These are phyloP conservation scores for Sporisorium exsertum DNA, from an alignment of 1,284 basidiomycete genomes.

Conservation along the genomic window DNA sequence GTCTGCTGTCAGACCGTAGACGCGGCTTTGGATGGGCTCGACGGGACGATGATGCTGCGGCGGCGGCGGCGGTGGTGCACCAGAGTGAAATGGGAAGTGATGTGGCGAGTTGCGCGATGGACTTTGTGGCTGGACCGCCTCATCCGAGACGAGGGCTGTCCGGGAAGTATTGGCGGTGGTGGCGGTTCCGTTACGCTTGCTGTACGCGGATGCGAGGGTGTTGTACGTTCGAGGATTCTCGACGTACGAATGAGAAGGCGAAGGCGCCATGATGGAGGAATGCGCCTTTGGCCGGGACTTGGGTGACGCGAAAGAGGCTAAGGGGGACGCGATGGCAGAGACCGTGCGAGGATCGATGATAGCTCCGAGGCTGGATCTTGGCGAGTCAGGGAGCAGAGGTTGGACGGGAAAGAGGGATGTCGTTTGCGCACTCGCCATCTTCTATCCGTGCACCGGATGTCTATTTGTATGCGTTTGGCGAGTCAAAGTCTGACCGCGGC, in stretches of 20 bases:
- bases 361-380: constrained; percentile 22
- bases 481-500: background rate
- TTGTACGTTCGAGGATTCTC: constrained; percentile 37
- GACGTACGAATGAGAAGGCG: constrained; percentile 19
- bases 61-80: constrained; percentile 4
- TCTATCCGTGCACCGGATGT: constrained; percentile 30
- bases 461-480: background rate
- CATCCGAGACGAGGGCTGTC: constrained; percentile 16
- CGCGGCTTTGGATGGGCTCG: constrained; percentile 30
- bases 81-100: constrained; percentile 21
- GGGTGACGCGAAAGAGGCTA: constrained; percentile 8
- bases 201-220: constrained; percentile 34
- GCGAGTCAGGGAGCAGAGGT: constrained; percentile 18
- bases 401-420: constrained; percentile 26
- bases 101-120: constrained; percentile 18
- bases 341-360: constrained; percentile 30
- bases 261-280: constrained; percentile 29
- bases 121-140: constrained; percentile 11
- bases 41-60: constrained; percentile 1
- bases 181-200: constrained; percentile 40
- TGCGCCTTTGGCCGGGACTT: constrained; percentile 12
- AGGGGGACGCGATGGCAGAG: constrained; percentile 18
- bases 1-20: constrained; percentile 46
- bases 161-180: constrained; percentile 17
- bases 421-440: constrained; percentile 44